Conservation (phyloP, 106 monocot species). For the Platanthera guangdongensis region DNA sequence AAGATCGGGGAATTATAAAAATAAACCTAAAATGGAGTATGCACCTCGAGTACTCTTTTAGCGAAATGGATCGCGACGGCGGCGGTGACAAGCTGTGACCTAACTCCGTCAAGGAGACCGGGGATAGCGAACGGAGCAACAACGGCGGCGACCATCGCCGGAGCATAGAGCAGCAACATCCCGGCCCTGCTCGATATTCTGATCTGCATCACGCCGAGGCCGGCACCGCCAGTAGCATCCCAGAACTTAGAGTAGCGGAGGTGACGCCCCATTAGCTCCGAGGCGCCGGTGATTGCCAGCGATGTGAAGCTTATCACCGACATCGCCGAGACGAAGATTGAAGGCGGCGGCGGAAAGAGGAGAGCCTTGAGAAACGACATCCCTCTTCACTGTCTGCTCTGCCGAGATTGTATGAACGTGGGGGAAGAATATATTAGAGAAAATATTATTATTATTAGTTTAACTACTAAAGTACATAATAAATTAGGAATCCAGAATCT, state of each 20-base stretch:
- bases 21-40: neutral
- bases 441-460: too few species aligned
- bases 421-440: too few species aligned
- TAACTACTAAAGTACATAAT: too few species aligned
- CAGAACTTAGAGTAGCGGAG: slow-evolving; percentile 39
- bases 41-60: slow-evolving; percentile 45
- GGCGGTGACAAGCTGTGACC: slow-evolving; percentile 5
- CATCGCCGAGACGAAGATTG: slow-evolving; percentile 21
- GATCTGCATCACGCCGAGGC: neutral
- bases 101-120: neutral
- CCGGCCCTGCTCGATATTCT: slow-evolving; percentile 23
- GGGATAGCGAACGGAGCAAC: slow-evolving; percentile 14
- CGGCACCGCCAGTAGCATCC: neutral
- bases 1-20: neutral
- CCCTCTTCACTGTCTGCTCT: neutral
- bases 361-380: neutral
- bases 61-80: slow-evolving; percentile 31
- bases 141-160: slow-evolving; percentile 14
- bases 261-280: slow-evolving; percentile 21
- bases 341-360: slow-evolving; percentile 30
- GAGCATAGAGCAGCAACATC: slow-evolving; percentile 25
- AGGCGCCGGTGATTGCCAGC: slow-evolving; percentile 8
- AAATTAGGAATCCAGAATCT: too few species aligned
- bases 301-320: slow-evolving; percentile 10
- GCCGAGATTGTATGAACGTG: too few species aligned